phyloP scores from a whole-genome alignment of 2,329 filamentous ascomycete genomes.

The Cercospora zeae-maydis region DNA sequence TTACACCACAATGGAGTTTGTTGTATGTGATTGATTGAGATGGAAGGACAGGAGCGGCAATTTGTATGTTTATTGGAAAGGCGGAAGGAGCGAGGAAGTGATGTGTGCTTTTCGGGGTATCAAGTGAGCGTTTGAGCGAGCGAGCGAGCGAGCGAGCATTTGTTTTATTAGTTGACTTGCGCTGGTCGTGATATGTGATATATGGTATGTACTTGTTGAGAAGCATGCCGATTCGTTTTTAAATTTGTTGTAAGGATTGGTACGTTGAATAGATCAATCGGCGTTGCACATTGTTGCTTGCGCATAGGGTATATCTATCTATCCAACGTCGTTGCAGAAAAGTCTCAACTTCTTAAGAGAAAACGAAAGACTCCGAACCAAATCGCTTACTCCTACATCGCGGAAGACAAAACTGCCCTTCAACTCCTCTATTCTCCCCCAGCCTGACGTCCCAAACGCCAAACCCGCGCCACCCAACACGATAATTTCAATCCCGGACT shows the following conservation, averaged over 20 bases:
- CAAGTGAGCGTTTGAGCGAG: not conserved
- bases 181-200: not conserved
- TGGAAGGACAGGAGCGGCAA: not conserved
- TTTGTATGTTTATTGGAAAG: not conserved
- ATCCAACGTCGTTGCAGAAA: no score
- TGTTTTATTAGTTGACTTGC: not conserved
- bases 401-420: no score
- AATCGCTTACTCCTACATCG: no score
- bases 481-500: no score
- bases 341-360: no score
- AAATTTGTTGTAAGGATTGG: not conserved
- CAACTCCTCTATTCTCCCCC: no score
- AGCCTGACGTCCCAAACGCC: no score
- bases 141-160: not conserved
- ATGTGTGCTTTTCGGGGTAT: not conserved
- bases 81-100: not conserved
- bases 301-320: no score
- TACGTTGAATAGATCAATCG: not conserved
- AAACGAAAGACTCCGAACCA: no score
- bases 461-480: no score
- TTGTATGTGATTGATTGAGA: not conserved
- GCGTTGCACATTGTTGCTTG: no score
- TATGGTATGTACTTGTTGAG: not conserved
- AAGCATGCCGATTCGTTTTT: no score
- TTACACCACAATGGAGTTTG: constrained; percentile 9